Evolutionary conservation across 2,329 filamentous ascomycete species (phyloP).

Genomic region (Epicoccum nigrum): DNA sequence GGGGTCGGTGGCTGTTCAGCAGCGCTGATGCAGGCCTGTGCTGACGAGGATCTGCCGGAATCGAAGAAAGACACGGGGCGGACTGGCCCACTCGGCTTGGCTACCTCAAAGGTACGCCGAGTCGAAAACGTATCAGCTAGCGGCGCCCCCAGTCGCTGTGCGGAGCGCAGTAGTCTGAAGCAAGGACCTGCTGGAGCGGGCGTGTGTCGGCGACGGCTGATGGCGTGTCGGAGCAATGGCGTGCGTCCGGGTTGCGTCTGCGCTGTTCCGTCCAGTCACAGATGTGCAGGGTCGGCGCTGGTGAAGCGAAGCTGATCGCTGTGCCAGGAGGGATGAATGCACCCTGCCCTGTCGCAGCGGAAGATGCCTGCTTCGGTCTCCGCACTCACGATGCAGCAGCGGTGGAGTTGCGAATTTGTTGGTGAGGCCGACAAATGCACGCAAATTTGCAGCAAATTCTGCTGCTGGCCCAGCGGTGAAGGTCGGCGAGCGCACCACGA

Average conservation of each 20-base stretch:
- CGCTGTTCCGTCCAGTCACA: slow-evolving; percentile 7
- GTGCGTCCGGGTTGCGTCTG: slow-evolving; percentile 25
- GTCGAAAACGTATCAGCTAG: slow-evolving; percentile 31
- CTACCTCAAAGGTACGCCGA: slow-evolving; percentile 29
- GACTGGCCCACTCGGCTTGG: slow-evolving; percentile 31
- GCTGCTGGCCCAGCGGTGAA: slow-evolving; percentile 16
- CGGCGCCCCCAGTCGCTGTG: slow-evolving; percentile 24
- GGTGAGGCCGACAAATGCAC: slow-evolving; percentile 14
- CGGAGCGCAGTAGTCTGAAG: slow-evolving; percentile 18
- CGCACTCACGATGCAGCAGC: slow-evolving; percentile 14
- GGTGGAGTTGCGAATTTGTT: slow-evolving; percentile 10
- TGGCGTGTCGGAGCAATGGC: slow-evolving; percentile 26
- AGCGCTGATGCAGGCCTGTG: slow-evolving; percentile 30
- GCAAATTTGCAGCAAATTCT: slow-evolving; percentile 20
- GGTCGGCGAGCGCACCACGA: slow-evolving; percentile 16
- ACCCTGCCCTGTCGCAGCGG: background rate
- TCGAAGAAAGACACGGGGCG: slow-evolving; percentile 30
- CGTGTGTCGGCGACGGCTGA: slow-evolving; percentile 19
- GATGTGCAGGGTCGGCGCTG: slow-evolving; percentile 12
- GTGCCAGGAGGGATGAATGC: slow-evolving; percentile 7
- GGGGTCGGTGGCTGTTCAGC: slow-evolving; percentile 37
- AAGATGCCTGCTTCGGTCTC: slow-evolving; percentile 15
- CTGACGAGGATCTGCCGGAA: slow-evolving; percentile 44
- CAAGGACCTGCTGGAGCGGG: slow-evolving; percentile 18
- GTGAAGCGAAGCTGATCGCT: slow-evolving; percentile 14